These are phyloP conservation scores for Talaromyces ruber DNA, from an alignment of 495 filamentous ascomycete genomes.

Conservation along the genomic window DNA sequence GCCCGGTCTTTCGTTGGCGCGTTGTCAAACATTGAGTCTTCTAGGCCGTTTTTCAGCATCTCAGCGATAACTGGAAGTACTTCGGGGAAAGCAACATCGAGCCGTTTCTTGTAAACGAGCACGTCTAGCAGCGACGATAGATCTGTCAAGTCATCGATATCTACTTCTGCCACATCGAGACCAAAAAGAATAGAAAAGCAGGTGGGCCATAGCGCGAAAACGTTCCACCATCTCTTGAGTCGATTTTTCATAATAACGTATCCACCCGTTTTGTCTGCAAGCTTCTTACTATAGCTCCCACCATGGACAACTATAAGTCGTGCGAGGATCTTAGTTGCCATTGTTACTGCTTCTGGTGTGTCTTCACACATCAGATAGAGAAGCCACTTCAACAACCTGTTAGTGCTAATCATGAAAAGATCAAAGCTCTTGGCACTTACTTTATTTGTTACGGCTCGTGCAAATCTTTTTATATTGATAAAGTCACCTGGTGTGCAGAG, in stretches of 20 bases:
- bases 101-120: conserved; percentile 47
- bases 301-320: conserved; percentile 80
- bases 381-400: conserved; percentile 60
- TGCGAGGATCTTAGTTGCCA: conserved; percentile 76
- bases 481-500: conserved; percentile 64
- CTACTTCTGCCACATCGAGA: conserved; percentile 63
- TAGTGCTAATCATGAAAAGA: conserved; percentile 9
- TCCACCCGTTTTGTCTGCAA: conserved; percentile 74
- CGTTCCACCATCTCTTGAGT: conserved; percentile 82
- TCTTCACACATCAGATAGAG: conserved; percentile 86
- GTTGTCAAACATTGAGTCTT: conserved; percentile 27
- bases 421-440: conserved; percentile 39
- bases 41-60: conserved; percentile 79
- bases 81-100: conserved; percentile 65
- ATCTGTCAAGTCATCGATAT: conserved; percentile 66
- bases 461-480: conserved; percentile 72
- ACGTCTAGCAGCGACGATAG: conserved; percentile 61
- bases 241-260: conserved; percentile 75
- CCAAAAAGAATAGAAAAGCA: conserved; percentile 88
- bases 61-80: conserved; percentile 71
- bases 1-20: conserved; percentile 9
- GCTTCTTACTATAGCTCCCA: conserved; percentile 69
- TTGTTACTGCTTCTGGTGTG: conserved; percentile 71
- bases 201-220: conserved; percentile 76
- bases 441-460: conserved; percentile 92